Conservation (phyloP, 192 early-diverging fungal genomes). For the Linnemannia exigua region DNA sequence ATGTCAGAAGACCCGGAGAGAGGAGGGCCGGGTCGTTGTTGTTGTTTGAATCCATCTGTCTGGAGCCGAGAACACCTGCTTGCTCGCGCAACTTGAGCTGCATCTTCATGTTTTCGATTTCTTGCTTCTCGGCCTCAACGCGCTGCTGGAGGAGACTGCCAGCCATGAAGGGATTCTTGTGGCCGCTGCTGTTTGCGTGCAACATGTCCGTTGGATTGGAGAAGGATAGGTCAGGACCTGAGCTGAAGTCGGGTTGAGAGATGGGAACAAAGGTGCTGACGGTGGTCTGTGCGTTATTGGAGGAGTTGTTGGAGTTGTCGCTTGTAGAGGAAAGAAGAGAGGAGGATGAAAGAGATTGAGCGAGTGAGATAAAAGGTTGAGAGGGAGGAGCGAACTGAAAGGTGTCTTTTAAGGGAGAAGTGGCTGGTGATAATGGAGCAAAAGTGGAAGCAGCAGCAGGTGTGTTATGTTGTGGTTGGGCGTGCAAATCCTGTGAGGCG, state of each 20-base stretch:
- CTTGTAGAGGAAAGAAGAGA: neutral
- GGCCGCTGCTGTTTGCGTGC: neutral
- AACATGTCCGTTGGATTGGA: neutral
- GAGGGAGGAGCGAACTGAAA: neutral
- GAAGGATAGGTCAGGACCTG: neutral
- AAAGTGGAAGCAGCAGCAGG: neutral
- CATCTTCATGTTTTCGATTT: conserved; percentile 44
- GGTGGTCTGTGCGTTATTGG: conserved; percentile 2
- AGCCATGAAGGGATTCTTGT: conserved; percentile 31
- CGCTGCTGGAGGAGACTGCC: conserved; percentile 55
- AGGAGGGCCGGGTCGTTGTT: conserved; percentile 6
- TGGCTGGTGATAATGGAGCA: neutral
- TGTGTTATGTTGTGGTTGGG: neutral
- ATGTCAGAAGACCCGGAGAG: neutral
- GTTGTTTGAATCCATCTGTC: neutral
- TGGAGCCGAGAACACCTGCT: conserved; percentile 45
- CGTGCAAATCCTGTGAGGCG: neutral
- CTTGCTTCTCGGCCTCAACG: conserved; percentile 53
- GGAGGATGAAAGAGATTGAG: neutral
- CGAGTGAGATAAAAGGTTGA: conserved; percentile 14
- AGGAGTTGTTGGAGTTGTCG: conserved; percentile 1
- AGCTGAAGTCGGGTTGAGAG: neutral
- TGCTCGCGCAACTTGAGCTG: conserved; percentile 50
- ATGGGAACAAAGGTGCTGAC: neutral
- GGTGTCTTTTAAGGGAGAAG: neutral